phyloP scores from a whole-genome alignment of 2,329 filamentous ascomycete species.

The Pestalotiopsis sp. region DNA sequence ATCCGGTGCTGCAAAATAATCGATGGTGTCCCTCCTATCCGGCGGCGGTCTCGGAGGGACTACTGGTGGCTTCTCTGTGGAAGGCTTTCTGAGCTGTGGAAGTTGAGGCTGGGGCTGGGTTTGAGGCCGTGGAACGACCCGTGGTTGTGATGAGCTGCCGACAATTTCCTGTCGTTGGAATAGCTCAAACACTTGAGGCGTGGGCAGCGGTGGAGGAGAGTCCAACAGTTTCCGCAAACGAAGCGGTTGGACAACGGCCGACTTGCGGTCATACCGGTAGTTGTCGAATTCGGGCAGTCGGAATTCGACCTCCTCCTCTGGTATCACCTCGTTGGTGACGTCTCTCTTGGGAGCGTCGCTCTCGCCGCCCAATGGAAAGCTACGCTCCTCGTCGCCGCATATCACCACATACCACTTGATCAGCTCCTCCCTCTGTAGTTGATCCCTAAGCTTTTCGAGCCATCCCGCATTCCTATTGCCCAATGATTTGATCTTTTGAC shows the following conservation, averaged over 20 bases:
- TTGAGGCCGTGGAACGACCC: background rate
- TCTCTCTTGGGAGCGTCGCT: constrained; percentile 28
- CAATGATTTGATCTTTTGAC: constrained; percentile 27
- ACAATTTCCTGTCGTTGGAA: background rate
- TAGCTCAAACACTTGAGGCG: background rate
- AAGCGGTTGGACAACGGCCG: constrained; percentile 10
- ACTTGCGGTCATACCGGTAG: constrained; percentile 9
- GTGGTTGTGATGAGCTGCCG: background rate
- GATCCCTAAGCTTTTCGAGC: constrained; percentile 60
- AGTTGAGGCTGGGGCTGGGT: constrained; percentile 3
- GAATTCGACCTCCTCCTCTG: constrained; percentile 33
- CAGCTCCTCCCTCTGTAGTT: constrained; percentile 57
- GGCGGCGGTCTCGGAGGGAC: background rate
- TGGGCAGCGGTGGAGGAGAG: background rate
- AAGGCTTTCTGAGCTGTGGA: background rate
- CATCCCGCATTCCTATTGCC: constrained; percentile 45
- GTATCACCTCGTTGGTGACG: constrained; percentile 5
- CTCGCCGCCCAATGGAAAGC: constrained; percentile 42
- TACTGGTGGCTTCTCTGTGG: constrained; percentile 5
- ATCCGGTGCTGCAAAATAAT: constrained; percentile 5
- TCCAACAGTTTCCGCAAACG: background rate
- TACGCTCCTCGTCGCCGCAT: constrained; percentile 62
- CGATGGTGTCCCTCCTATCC: background rate
- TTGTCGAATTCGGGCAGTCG: constrained; percentile 27
- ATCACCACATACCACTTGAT: constrained; percentile 67